Evolutionary conservation across 1,284 basidiomycete genomes (phyloP), one percentile per base, ranked within the genome.

Genomic region (Calocybe gambosa): DNA sequence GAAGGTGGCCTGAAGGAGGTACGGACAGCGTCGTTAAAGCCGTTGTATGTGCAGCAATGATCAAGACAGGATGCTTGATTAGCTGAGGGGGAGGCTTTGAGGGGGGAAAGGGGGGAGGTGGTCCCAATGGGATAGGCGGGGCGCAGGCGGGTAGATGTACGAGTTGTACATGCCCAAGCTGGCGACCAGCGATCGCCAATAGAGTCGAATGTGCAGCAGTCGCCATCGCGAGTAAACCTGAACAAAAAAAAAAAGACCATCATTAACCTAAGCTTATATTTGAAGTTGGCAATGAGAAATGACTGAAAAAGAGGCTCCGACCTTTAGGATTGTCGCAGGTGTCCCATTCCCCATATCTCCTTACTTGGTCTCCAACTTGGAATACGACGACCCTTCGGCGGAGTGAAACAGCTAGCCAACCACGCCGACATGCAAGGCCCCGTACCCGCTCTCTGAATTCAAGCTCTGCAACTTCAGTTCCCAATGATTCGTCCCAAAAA

Each of bases 381-480:
- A 91, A 97, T 25, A 87, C 77, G 18, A 93, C 79, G 21, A 91
- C 86, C 49, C 90, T 75, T 37, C 87, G 73, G 20, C 83, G 77
- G 33, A 96, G 71, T 13, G 90, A 88, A 18, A 97, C 85, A 19
- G 86, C 84, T 37, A 96, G 77, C 77, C 86, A 89, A 10, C 87
- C 86, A 23, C 86, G 74, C 51, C 94, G 71, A 53, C 84, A 89
- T 0, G 82, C 80, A 31, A 97, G 65, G 0, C 90, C 91, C 42
- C 88, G 73, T 1, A 96, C 90, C 43, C 78, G 75, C 64, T 95
- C 92, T 50, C 88, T 81, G 61, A 97, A 96, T 67, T 96, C 93
- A 45, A 97, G 76, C 64, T 95, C 90, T 21, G 88, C 89, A 31
- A 93, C 83, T 56, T 93, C 85, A 42, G 72, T 68, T 3, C 80